Conservation (phyloP, 257 asterid species). For the Nicotiana attenuata region DNA sequence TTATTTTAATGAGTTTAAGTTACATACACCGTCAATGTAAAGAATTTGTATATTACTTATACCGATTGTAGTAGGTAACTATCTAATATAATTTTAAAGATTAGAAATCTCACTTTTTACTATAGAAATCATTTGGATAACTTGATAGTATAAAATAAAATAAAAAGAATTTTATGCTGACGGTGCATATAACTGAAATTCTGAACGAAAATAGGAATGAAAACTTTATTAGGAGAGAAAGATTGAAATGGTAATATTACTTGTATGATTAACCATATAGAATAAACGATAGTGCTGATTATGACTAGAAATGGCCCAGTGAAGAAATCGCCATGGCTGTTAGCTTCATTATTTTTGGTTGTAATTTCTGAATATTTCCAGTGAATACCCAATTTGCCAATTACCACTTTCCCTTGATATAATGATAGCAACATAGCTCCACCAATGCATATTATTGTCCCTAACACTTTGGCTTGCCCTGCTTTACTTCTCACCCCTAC, state of each 20-base stretch:
- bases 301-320: constrained; percentile 70
- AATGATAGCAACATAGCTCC: constrained; percentile 67
- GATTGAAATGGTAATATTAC: constrained; percentile 23
- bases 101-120: no score
- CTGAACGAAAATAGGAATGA: neutral
- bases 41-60: no score
- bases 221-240: no score
- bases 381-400: constrained; percentile 49
- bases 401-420: constrained; percentile 47
- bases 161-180: neutral
- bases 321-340: constrained; percentile 36
- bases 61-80: no score
- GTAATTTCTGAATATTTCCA: constrained; percentile 55
- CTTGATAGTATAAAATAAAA: neutral
- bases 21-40: neutral
- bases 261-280: constrained; percentile 71
- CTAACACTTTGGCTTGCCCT: constrained; percentile 61
- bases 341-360: constrained; percentile 16
- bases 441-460: constrained; percentile 61
- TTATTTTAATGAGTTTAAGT: neutral
- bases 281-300: constrained; percentile 64
- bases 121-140: no score
- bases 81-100: no score
- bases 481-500: constrained; percentile 44
- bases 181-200: neutral